These are phyloP conservation scores for Zygosaccharomyces rouxii DNA, from an alignment of 805 yeast genomes.

Conservation along the genomic window DNA sequence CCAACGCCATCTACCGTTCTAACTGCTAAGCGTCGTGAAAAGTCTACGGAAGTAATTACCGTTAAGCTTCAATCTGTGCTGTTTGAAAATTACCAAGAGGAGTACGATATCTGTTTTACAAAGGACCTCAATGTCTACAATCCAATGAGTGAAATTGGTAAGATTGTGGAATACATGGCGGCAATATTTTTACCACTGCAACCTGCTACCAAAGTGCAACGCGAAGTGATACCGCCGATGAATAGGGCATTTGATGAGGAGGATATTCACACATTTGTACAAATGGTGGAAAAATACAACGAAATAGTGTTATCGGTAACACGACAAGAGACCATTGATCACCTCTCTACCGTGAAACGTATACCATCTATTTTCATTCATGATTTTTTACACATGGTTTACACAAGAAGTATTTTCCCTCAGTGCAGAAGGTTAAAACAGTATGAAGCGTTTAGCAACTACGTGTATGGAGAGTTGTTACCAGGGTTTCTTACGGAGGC, in stretches of 20 bases:
- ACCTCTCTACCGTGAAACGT: conserved; percentile 31
- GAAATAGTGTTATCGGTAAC: conserved; percentile 37
- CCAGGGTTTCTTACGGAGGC: conserved; percentile 72
- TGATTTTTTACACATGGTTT: conserved; percentile 67
- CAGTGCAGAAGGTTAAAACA: conserved; percentile 56
- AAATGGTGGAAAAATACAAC: conserved; percentile 44
- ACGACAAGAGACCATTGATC: conserved; percentile 29
- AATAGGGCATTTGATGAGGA: conserved; percentile 25
- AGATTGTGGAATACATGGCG: conserved; percentile 27
- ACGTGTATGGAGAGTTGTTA: conserved; percentile 85
- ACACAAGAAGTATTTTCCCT: conserved; percentile 76
- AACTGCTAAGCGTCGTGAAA: conserved; percentile 12
- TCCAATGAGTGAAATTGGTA: conserved; percentile 35
- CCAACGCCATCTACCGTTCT: conserved; percentile 15
- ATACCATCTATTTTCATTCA: conserved; percentile 47
- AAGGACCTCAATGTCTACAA: conserved; percentile 18
- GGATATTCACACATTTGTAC: conserved; percentile 31
- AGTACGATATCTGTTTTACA: conserved; percentile 24
- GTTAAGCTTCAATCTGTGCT: conserved; percentile 23
- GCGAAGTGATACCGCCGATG: conserved; percentile 18
- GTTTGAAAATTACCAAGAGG: conserved; percentile 24
- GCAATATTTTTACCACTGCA: conserved; percentile 24
- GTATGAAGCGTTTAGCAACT: conserved; percentile 84
- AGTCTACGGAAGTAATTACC: conserved; percentile 3
- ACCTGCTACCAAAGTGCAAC: conserved; percentile 10